Evolutionary conservation across 140 eudicot genomes (phyloP), one percentile per base, ranked within the genome.

Genomic region (Artemisia princeps): DNA sequence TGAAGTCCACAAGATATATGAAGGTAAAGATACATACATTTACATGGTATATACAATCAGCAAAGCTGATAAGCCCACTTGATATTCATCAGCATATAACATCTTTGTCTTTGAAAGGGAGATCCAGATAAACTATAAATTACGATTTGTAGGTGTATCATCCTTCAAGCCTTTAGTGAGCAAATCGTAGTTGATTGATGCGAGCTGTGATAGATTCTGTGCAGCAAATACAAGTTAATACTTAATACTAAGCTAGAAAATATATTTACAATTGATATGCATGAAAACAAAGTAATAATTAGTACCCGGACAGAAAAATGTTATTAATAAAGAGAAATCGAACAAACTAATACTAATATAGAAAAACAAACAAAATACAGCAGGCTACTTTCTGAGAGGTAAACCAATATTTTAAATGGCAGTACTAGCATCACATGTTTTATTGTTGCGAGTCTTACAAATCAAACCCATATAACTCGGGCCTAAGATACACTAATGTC

Each of bases 131-230:
- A 4, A 46, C 17, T 67, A 81, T 69, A 67, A 55, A 84, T 73
- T 76, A 3, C 77, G 81, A 65, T 80, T 81, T 66, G 94, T 12
- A 3, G 87, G 83, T 3, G 70, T 78, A 69, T 90, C 97, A 17
- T 87, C 97, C 73, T 84, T 90, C 81, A 83, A 86, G 15, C 97
- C 97, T 74, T 85, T 90, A 16, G 79, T 72, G 64, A 90, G 90
- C 77, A 90, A 71, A 80, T 90, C 97, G 51, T 90, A 90, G 65
- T 90, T 90, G 76, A 90, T 90, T 42, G 97, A 87, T 46, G 97
- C 97, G 13, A 90, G 95, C 76, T 90, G 95, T 33, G 97, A 90
- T 13, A 90, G 87, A 84, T 90, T 90, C 97, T 90, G 88, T 16
- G 22, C 42, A 33, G 24, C 55, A 64, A 60, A 60, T 13, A 65